Conservation (phyloP, 23 red algal genomes). For the Gracilaria caudata region DNA sequence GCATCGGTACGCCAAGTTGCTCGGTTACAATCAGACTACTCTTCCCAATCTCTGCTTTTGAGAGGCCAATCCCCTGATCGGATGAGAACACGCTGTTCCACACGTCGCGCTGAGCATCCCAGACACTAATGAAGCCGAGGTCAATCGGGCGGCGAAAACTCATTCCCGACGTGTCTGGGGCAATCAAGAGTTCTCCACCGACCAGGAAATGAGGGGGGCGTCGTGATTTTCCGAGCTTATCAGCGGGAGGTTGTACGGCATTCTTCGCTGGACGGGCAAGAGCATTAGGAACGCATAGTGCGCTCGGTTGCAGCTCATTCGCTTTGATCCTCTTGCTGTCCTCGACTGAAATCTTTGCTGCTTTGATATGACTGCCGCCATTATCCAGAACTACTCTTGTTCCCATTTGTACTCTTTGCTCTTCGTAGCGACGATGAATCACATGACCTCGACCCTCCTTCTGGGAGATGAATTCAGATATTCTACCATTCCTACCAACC, state of each 20-base stretch:
- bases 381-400: conserved; percentile 80
- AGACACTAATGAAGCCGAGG: conserved; percentile 69
- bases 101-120: conserved; percentile 78
- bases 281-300: conserved; percentile 54
- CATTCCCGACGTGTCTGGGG: conserved; percentile 69
- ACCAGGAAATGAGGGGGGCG: conserved; percentile 51
- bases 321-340: background rate
- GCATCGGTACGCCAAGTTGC: conserved; percentile 68
- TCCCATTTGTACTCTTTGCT: background rate
- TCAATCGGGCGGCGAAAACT: conserved; percentile 75
- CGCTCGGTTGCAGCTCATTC: background rate
- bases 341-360: conserved; percentile 35
- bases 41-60: conserved; percentile 5
- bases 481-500: too few relatives aligned
- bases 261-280: conserved; percentile 48
- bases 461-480: too few relatives aligned
- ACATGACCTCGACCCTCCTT: too few relatives aligned
- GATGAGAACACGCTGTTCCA: conserved; percentile 72
- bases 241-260: conserved; percentile 27
- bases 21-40: conserved; percentile 63
- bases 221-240: conserved; percentile 39
- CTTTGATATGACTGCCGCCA: conserved; percentile 84
- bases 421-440: background rate
- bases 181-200: conserved; percentile 46
- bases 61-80: conserved; percentile 41